Evolutionary conservation across 1,139 yeast genomes (phyloP).

Genomic region (Suhomyces kunorum): DNA sequence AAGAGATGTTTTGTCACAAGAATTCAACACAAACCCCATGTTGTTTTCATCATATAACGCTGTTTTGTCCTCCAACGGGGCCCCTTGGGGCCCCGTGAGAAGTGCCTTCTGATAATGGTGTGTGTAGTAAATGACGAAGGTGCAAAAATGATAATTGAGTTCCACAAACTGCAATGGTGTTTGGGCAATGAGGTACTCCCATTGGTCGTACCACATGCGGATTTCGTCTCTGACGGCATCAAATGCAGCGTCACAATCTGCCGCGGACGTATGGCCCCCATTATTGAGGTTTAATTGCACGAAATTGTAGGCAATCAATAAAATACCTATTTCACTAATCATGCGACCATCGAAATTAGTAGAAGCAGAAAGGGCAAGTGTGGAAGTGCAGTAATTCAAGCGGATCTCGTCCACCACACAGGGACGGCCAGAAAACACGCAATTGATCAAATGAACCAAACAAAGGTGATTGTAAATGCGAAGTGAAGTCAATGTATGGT

Average conservation of each 20-base stretch:
- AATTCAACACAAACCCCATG: slow-evolving; percentile 25
- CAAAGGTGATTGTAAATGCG: slow-evolving; percentile 75
- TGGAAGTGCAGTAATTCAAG: slow-evolving; percentile 60
- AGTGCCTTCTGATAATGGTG: slow-evolving; percentile 29
- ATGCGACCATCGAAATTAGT: slow-evolving; percentile 83
- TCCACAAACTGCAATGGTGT: slow-evolving; percentile 79
- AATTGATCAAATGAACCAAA: slow-evolving; percentile 66
- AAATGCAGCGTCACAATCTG: slow-evolving; percentile 27
- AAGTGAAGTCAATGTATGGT: slow-evolving; percentile 52
- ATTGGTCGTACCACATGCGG: slow-evolving; percentile 64
- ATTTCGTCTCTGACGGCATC: slow-evolving; percentile 38
- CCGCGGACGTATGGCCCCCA: slow-evolving; percentile 19
- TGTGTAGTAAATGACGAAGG: slow-evolving; percentile 49
- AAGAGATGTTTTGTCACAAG: slow-evolving; percentile 25
- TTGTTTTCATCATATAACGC: slow-evolving; percentile 26
- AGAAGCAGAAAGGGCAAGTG: slow-evolving; percentile 61
- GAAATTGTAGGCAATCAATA: slow-evolving; percentile 62
- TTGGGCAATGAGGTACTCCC: slow-evolving; percentile 72
- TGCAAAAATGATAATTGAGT: slow-evolving; percentile 67
- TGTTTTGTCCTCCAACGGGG: slow-evolving; percentile 6
- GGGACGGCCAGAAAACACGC: slow-evolving; percentile 72
- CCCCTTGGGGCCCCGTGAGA: slow-evolving; percentile 5
- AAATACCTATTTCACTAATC: slow-evolving; percentile 74
- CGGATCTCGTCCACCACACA: slow-evolving; percentile 70
- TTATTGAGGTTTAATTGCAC: slow-evolving; percentile 44